A percentile compares a stretch with the other conserved stretches of the same genome.
phyloP scores from a whole-genome alignment of 2,329 filamentous ascomycete genomes.

The Penicillium sp. region DNA sequence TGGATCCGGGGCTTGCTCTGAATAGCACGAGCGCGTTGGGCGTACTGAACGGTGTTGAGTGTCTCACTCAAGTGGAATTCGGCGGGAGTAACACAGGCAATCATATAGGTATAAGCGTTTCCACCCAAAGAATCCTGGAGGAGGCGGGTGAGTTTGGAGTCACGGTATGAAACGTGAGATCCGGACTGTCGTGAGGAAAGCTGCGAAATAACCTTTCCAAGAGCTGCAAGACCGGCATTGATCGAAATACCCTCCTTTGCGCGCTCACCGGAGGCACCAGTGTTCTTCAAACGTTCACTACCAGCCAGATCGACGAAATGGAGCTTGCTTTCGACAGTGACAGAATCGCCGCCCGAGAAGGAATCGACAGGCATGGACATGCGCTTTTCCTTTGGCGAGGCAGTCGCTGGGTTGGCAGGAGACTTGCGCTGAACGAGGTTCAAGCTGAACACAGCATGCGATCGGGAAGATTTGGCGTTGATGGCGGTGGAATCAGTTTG shows the following conservation, averaged over 20 bases:
- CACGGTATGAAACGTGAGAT: constrained; percentile 93
- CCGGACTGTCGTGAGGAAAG: constrained; percentile 86
- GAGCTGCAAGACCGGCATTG: constrained; percentile 89
- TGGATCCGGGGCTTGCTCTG: constrained; percentile 98
- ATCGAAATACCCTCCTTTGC: constrained; percentile 98
- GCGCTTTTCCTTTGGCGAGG: constrained; percentile 74
- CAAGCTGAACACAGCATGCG: constrained; percentile 94
- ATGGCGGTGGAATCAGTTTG: constrained; percentile 97
- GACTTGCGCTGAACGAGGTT: constrained; percentile 83
- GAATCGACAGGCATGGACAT: constrained; percentile 84
- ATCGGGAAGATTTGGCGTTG: constrained; percentile 96
- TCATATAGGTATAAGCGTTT: constrained; percentile 99
- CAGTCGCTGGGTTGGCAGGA: constrained; percentile 36
- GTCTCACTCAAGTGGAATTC: constrained; percentile 98
- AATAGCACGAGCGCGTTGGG: constrained; percentile 91
- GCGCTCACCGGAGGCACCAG: constrained; percentile 89
- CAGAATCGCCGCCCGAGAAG: constrained; percentile 67
- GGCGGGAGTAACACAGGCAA: constrained; percentile 94
- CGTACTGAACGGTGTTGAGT: constrained; percentile 95
- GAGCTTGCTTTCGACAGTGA: constrained; percentile 96
- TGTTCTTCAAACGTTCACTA: constrained; percentile 96
- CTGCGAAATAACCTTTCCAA: constrained; percentile 98
- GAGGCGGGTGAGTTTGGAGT: constrained; percentile 93
- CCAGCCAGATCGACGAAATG: constrained; percentile 98
- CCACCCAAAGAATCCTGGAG: constrained; percentile 96